Evolutionary conservation across 345 rosid genomes (phyloP).

Genomic region (Lenwebbia sp.): DNA sequence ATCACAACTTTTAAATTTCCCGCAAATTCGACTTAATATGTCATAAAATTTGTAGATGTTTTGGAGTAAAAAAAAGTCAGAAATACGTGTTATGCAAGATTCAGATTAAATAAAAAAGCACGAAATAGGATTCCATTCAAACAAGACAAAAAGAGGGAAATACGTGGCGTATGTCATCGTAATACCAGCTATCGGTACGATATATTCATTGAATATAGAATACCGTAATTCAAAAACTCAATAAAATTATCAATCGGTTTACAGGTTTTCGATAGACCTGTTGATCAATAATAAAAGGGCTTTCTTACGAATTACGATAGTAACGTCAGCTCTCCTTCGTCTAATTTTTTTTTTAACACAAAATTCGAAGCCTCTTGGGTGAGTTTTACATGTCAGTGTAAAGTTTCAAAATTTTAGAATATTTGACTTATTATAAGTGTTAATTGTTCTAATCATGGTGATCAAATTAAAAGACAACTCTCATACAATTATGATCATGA

Average conservation of each 20-base stretch:
- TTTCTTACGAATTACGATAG: too few species aligned
- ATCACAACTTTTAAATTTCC: neutral
- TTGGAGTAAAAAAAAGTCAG: neutral
- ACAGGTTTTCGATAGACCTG: neutral
- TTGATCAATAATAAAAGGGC: neutral
- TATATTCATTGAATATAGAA: too few species aligned
- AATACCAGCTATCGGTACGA: too few species aligned
- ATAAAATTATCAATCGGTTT: too few species aligned
- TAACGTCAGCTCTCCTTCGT: too few species aligned
- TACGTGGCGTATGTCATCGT: neutral
- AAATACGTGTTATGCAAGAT: too few species aligned
- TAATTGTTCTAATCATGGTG: neutral
- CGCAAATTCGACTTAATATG: neutral
- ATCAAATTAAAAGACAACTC: neutral
- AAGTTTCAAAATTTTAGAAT: neutral
- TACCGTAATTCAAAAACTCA: too few species aligned
- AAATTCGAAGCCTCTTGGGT: too few species aligned
- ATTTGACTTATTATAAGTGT: neutral
- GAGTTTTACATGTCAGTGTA: neutral
- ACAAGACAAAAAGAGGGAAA: neutral
- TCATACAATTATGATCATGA: neutral
- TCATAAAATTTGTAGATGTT: neutral
- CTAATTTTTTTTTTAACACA: too few species aligned
- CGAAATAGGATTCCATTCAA: neutral
- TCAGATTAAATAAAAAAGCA: too few species aligned